Evolutionary conservation across 768 basidiomycete genomes (phyloP), one percentile per base, ranked within the genome.

Genomic region (Lactarius psammicola): DNA sequence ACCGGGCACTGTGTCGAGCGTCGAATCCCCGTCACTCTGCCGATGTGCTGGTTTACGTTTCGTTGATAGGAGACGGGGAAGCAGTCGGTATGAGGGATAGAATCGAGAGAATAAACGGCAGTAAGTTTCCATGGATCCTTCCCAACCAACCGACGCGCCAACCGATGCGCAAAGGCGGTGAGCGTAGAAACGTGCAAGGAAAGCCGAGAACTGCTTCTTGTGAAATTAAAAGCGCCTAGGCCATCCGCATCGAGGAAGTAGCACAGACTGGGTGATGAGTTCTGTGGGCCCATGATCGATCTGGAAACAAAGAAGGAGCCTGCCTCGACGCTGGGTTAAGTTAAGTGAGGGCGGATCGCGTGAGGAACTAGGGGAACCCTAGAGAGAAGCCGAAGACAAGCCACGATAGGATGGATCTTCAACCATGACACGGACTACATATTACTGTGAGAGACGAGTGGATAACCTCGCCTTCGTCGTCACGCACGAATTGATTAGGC

Each of bases 341-440:
- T 49, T 49, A 49, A 51, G 49, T 51, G 49, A 51, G 23, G 46
- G 49, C 49, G 49, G 49, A 51, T 51, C 49, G 49, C 13, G 23
- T 51, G 23, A 26, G 7, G 49, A 51, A n/a, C n/a, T n/a, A 51
- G 49, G 23, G 3, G 49, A 26, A 15, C 3, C 13, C 49, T 2
- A 2, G 4, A 40, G 17, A 17, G 38, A 40, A 18, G 38, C 38
- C 38, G 46, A 26, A 26, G n/a, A 49, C 46, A 4, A 46, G 26
- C 28, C 40, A 18, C 53, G 31, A 53, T 28, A 20, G 18, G 28
- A 38, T 40, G 18, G 28, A 38, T 40, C 36, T n/a, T 46, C 38
- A 10, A 13, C 42, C 20, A n/a, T 34, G 17, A 33, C 40, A 44
- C 40, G 23, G 1, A 42, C n/a, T 23, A 40, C 1, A 17, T 40